Base-by-base conservation (phyloP, 2,329 filamentous ascomycete species). In the Botryosphaeria agaves region DNA sequence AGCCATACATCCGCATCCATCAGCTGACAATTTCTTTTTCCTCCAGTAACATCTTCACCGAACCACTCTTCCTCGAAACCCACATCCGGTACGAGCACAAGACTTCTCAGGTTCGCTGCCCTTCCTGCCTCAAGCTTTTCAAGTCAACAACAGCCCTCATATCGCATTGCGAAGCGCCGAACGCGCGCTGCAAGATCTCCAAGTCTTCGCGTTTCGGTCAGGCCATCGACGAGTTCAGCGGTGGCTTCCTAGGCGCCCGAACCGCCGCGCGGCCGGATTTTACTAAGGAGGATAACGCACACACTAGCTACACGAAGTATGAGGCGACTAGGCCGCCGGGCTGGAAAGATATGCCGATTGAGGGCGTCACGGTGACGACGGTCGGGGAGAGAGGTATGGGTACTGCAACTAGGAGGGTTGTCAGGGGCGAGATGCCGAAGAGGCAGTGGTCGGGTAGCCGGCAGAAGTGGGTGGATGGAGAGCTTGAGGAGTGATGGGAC, bases 91-190 rank as follows among this genome's bases (percentile, higher is more conserved):
- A 34, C 4, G 38, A 41, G 1, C 57, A 61, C 35, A 46, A 49
- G 12, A 42, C 49, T 16, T 43, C 38, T 2, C 41, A 44, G 14
- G 48, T 49, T 34, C 45, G 45, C 16, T 62, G 58, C 35, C 51
- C 55, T 0, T 38, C 33, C 5, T 62, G 58, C 41, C 37, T 50
- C 14, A 58, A 57, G 36, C 38, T 47, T 28, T 61, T 56, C 48
- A 41, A 46, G n/a, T 48, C 37, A 3, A 41, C 43, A 20, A 48
- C 49, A 0, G 44, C 49, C 2, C 43, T 61, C 7, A 46, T 60
- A 17, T 33, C 42, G 1, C 58, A 62, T 40, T 55, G 50, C 37
- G 57, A 61, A 41, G 39, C 44, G 5, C 38, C 40, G 2, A 43
- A 40, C 5, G 38, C 41, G 9, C 43, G 42, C 5, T 53, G 48